Evolutionary conservation across 129 eudicot genomes (phyloP).

Genomic region (Helianthus tuberosus): DNA sequence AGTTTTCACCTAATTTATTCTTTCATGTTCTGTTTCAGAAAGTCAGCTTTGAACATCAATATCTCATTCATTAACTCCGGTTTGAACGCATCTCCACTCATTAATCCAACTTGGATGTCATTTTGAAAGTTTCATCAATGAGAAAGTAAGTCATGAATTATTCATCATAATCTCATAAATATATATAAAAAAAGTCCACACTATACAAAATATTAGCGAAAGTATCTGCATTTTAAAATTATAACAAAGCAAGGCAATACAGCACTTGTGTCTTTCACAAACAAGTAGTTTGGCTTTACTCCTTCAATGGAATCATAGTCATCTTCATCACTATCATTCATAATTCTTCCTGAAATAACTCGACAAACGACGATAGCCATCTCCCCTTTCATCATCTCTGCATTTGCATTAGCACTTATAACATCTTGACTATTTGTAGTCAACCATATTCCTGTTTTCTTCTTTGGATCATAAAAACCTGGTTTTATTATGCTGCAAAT

Average conservation of each 20-base stretch:
- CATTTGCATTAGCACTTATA: constrained; percentile 21
- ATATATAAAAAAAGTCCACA: background rate
- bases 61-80: too few relatives aligned
- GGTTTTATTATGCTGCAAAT: constrained; percentile 43
- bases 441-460: constrained; percentile 41
- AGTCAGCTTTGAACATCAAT: too few relatives aligned
- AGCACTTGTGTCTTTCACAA: constrained; percentile 46
- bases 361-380: constrained; percentile 48
- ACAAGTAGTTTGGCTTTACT: constrained; percentile 33
- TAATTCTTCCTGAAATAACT: constrained; percentile 44
- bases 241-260: constrained; percentile 55
- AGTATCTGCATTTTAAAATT: constrained; percentile 32
- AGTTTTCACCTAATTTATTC: too few relatives aligned
- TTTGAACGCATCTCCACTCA: too few relatives aligned
- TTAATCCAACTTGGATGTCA: too few relatives aligned
- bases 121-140: too few relatives aligned
- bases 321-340: constrained; percentile 32
- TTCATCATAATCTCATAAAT: background rate
- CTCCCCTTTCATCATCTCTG: constrained; percentile 31
- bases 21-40: too few relatives aligned
- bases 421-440: constrained; percentile 40
- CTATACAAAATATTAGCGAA: background rate
- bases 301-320: constrained; percentile 45
- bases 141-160: background rate
- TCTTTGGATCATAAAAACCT: constrained; percentile 27